Evolutionary conservation across 2,329 filamentous ascomycete genomes (phyloP).

Genomic region (Aspergillus pseudonomiae): DNA sequence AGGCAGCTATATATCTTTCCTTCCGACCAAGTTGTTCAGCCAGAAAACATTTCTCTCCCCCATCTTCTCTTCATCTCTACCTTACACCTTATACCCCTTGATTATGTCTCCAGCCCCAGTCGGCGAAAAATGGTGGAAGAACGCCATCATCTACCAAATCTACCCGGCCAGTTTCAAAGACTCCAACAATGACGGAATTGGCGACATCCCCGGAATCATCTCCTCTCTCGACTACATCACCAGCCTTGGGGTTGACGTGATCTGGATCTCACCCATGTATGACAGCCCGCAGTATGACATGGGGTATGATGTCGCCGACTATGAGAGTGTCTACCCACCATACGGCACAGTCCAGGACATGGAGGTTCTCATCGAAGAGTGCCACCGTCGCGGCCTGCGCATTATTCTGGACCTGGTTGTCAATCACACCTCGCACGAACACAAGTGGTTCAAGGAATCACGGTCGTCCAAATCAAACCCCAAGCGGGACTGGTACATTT

Average conservation of each 20-base stretch:
- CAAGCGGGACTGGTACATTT: slow-evolving; percentile 70
- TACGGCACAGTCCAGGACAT: slow-evolving; percentile 70
- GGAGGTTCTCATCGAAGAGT: slow-evolving; percentile 61
- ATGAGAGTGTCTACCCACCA: slow-evolving; percentile 61
- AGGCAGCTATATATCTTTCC: not conserved
- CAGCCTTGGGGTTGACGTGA: slow-evolving; percentile 61
- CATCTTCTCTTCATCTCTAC: not conserved
- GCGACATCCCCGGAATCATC: slow-evolving; percentile 66
- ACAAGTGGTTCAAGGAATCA: slow-evolving; percentile 71
- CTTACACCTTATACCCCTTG: no score
- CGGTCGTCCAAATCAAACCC: slow-evolving; percentile 61
- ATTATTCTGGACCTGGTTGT: slow-evolving; percentile 75
- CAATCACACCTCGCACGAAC: slow-evolving; percentile 74
- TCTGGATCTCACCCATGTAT: slow-evolving; percentile 58
- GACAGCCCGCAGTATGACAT: slow-evolving; percentile 57
- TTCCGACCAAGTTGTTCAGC: not conserved
- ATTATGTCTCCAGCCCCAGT: slow-evolving; percentile 16
- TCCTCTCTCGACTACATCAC: slow-evolving; percentile 66
- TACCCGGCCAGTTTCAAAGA: slow-evolving; percentile 62
- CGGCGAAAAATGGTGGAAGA: slow-evolving; percentile 39
- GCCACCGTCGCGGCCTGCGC: slow-evolving; percentile 66
- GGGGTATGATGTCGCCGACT: slow-evolving; percentile 61
- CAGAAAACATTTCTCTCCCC: not conserved
- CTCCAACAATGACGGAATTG: slow-evolving; percentile 56
- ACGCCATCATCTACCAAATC: slow-evolving; percentile 52